Evolutionary conservation across 2,329 filamentous ascomycete species (phyloP).

Genomic region (Fusarium avenaceum): DNA sequence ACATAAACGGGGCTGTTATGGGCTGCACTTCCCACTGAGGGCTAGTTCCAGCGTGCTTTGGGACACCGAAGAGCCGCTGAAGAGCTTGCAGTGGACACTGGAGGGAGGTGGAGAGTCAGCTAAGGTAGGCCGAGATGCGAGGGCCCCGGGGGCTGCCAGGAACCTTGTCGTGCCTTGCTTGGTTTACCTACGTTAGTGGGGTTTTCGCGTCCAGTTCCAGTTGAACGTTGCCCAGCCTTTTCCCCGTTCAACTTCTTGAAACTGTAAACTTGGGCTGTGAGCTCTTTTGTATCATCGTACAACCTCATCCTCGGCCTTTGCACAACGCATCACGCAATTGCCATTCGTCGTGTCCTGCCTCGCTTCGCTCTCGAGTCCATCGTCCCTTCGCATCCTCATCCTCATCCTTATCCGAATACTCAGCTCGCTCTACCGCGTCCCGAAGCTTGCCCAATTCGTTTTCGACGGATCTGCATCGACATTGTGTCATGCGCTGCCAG

Average conservation of each 20-base stretch:
- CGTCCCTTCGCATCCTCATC: neutral
- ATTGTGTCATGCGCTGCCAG: conserved; percentile 35
- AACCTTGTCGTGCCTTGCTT: conserved; percentile 24
- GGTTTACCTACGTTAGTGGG: conserved; percentile 19
- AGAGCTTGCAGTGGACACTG: conserved; percentile 7
- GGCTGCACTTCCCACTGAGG: neutral
- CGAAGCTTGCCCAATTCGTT: conserved; percentile 12
- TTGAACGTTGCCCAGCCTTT: conserved; percentile 32
- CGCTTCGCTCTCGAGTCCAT: neutral
- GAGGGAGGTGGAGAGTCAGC: neutral
- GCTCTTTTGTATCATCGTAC: conserved; percentile 16
- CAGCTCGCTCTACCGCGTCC: conserved; percentile 11
- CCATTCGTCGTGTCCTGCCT: neutral
- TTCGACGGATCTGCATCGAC: conserved; percentile 31
- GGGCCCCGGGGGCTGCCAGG: conserved; percentile 2
- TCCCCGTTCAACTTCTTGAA: conserved; percentile 23
- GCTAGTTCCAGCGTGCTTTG: conserved; percentile 13
- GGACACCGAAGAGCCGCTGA: conserved; percentile 25
- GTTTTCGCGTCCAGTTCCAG: conserved; percentile 24
- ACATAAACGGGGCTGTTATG: conserved; percentile 20
- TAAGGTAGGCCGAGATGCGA: conserved; percentile 1
- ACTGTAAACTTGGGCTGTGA: conserved; percentile 1
- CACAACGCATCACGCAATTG: conserved; percentile 1
- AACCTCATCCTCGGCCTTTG: conserved; percentile 4
- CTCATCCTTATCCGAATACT: no score